These are phyloP conservation scores for Circinella umbellata DNA, from an alignment of 371 early-diverging fungal genomes.

Conservation along the genomic window DNA sequence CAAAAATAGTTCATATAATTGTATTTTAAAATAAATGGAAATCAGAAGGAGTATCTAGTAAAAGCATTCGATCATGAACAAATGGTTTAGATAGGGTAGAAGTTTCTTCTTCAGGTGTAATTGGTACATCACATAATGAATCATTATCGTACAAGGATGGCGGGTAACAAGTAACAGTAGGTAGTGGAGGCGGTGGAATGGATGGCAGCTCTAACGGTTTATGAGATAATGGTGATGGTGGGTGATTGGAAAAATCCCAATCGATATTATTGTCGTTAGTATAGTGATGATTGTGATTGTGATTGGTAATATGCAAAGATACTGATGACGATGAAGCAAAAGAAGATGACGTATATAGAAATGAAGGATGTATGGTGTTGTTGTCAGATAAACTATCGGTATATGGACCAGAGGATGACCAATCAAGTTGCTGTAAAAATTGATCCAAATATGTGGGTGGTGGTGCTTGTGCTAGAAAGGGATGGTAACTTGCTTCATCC, in stretches of 20 bases:
- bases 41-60: constrained; percentile 6
- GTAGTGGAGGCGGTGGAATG: neutral
- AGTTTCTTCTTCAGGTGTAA: constrained; percentile 5
- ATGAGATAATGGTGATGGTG: neutral
- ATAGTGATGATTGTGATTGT: neutral
- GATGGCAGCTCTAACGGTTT: neutral
- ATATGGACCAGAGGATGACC: neutral
- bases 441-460: constrained; percentile 13
- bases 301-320: no score
- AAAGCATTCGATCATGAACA: constrained; percentile 10
- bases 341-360: no score
- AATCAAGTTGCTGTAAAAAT: constrained; percentile 1
- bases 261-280: neutral
- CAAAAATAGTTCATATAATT: no score
- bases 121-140: neutral
- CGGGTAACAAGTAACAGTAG: neutral
- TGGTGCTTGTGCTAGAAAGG: constrained; percentile 48
- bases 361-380: no score
- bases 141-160: neutral
- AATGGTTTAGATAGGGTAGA: constrained; percentile 2
- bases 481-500: constrained; percentile 70
- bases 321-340: no score
- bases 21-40: neutral
- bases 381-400: neutral
- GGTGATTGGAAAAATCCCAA: neutral